These are phyloP conservation scores for Starmerella potacharoeniae DNA, from an alignment of 805 yeast genomes.

Conservation along the genomic window DNA sequence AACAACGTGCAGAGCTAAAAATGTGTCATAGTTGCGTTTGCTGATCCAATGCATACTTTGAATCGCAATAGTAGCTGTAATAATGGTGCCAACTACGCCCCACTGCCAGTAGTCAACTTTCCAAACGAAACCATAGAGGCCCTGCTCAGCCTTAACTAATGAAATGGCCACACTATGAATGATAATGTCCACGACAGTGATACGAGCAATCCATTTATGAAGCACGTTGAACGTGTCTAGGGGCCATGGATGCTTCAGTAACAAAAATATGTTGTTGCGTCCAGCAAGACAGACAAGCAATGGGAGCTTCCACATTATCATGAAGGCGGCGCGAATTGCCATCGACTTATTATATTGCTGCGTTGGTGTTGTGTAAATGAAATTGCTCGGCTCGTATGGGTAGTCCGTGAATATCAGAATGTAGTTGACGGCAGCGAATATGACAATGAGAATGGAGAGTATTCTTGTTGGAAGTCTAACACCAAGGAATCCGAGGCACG, in stretches of 20 bases:
- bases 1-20: conserved; percentile 44
- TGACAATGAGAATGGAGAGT: conserved; percentile 28
- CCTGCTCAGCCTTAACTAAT: conserved; percentile 25
- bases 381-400: conserved; percentile 10
- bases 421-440: conserved; percentile 27
- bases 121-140: conserved; percentile 23
- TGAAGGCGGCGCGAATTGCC: conserved; percentile 17
- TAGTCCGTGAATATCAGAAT: conserved; percentile 20
- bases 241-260: conserved; percentile 35
- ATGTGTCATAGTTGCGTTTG: conserved; percentile 44
- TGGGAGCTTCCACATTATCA: conserved; percentile 32
- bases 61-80: conserved; percentile 35
- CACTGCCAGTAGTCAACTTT: conserved; percentile 20
- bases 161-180: conserved; percentile 44
- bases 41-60: conserved; percentile 45
- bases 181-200: conserved; percentile 38
- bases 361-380: conserved; percentile 13
- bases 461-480: conserved; percentile 29
- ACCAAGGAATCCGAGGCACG: conserved; percentile 3
- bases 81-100: conserved; percentile 35
- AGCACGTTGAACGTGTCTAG: conserved; percentile 36
- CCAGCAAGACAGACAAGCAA: conserved; percentile 47
- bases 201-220: conserved; percentile 57
- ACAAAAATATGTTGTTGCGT: conserved; percentile 55
- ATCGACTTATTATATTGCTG: conserved; percentile 20